phyloP scores from a whole-genome alignment of 169 alveolate genomes.

The Cryptosporidium parvum region DNA sequence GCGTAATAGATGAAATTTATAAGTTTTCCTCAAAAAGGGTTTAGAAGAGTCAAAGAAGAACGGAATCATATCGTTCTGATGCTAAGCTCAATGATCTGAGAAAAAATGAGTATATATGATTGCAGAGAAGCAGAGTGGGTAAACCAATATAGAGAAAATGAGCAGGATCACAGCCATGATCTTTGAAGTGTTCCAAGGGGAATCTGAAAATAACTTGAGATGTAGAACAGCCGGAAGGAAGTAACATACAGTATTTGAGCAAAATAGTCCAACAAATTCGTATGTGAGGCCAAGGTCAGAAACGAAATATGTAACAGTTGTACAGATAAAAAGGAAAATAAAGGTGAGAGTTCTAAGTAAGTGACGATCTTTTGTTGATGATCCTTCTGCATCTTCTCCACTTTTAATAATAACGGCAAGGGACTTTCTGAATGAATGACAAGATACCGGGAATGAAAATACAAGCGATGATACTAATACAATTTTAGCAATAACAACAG shows the following conservation, averaged over 20 bases:
- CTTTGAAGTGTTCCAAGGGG: constrained; percentile 43
- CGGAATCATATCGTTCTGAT: not conserved
- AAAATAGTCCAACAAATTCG: constrained; percentile 65
- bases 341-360: constrained; percentile 48
- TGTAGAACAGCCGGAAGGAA: constrained; percentile 65
- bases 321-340: constrained; percentile 52
- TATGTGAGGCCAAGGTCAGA: constrained; percentile 72
- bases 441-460: constrained; percentile 72
- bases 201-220: constrained; percentile 42
- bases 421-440: constrained; percentile 74
- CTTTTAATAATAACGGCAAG: constrained; percentile 51
- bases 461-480: constrained; percentile 56
- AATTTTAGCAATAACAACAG: constrained; percentile 45
- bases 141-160: constrained; percentile 53
- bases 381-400: constrained; percentile 67
- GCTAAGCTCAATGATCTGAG: constrained; percentile 4
- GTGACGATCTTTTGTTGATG: constrained; percentile 47
- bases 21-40: not conserved
- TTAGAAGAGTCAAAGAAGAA: not conserved
- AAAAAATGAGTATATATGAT: constrained; percentile 55
- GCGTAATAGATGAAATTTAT: constrained; percentile 1
- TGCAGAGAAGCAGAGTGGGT: constrained; percentile 68
- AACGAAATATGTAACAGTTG: constrained; percentile 48
- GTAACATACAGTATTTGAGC: constrained; percentile 68
- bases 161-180: constrained; percentile 39